Percentiles rank a stretch among this genome's conserved stretches.
phyloP scores from a whole-genome alignment of 768 basidiomycete species.

The Mycena capillaripes region DNA sequence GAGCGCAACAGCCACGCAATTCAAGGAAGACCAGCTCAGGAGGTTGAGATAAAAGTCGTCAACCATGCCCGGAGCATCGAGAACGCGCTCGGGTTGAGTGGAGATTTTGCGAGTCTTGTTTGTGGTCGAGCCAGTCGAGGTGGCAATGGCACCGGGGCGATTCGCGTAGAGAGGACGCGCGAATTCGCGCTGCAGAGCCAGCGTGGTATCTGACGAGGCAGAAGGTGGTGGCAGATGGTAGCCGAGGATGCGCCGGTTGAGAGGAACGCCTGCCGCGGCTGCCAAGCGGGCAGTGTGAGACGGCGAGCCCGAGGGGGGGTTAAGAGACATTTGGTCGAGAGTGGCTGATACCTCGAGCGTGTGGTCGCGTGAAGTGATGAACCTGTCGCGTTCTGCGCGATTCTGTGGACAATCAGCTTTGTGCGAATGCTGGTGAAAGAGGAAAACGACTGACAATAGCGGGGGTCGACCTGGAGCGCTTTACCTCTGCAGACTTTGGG shows the following conservation, averaged over 20 bases:
- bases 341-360: conserved; percentile 71
- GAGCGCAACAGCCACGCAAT: conserved; percentile 91
- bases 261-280: conserved; percentile 80
- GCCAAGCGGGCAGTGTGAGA: conserved; percentile 85
- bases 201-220: conserved; percentile 81
- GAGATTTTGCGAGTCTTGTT: conserved; percentile 87
- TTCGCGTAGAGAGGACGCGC: conserved; percentile 81
- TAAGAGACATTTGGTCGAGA: conserved; percentile 73
- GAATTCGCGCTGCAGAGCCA: conserved; percentile 83
- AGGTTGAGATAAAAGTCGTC: conserved; percentile 99
- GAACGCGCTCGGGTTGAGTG: conserved; percentile 90
- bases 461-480: conserved; percentile 82
- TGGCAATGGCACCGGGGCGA: conserved; percentile 71
- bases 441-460: conserved; percentile 59
- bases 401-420: conserved; percentile 46
- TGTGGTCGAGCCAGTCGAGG: conserved; percentile 73
- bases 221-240: conserved; percentile 91
- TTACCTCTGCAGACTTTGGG: conserved; percentile 66
- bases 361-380: conserved; percentile 73
- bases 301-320: conserved; percentile 73
- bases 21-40: conserved; percentile 88
- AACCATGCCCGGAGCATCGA: conserved; percentile 93
- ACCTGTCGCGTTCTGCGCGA: conserved; percentile 74
- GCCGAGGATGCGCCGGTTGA: conserved; percentile 87
- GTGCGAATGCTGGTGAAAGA: conserved; percentile 15